Percentiles rank a stretch among this genome's conserved stretches.
These are phyloP conservation scores for Chaetomium tenue DNA, from an alignment of 495 filamentous ascomycete genomes.

Conservation along the genomic window DNA sequence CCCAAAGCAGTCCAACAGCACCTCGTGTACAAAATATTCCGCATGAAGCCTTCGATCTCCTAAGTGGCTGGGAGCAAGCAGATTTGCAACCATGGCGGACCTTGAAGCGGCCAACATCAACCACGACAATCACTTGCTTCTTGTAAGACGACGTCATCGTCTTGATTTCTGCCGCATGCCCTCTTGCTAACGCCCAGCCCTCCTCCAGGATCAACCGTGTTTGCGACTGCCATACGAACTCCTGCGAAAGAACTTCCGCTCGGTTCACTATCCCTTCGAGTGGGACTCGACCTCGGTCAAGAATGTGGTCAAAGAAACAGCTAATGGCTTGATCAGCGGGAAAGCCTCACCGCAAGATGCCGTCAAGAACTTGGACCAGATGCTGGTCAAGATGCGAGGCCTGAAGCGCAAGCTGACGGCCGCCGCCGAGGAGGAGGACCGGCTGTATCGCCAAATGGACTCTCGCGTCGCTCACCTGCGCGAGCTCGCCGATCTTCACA, in stretches of 20 bases:
- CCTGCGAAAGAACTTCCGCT: constrained; percentile 87
- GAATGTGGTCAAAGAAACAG: constrained; percentile 64
- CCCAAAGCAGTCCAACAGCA: neutral
- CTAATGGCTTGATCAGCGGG: constrained; percentile 62
- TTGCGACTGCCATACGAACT: constrained; percentile 89
- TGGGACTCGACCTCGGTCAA: constrained; percentile 70
- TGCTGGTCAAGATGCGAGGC: constrained; percentile 78
- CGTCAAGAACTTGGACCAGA: constrained; percentile 72
- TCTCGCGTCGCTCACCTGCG: constrained; percentile 78
- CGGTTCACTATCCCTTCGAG: constrained; percentile 77
- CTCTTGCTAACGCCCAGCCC: constrained; percentile 1
- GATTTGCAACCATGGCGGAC: constrained; percentile 42
- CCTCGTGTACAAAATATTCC: neutral
- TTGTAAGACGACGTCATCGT: constrained; percentile 38
- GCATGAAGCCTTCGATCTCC: neutral
- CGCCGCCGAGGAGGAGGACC: constrained; percentile 73
- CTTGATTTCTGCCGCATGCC: neutral
- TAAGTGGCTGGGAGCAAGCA: neutral
- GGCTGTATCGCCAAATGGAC: constrained; percentile 66
- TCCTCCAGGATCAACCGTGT: constrained; percentile 82
- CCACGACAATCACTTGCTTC: constrained; percentile 49
- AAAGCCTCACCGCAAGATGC: constrained; percentile 63
- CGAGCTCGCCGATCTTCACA: constrained; percentile 74
- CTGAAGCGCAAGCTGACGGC: constrained; percentile 81
- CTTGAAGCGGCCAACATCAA: constrained; percentile 46